phyloP scores from a whole-genome alignment of 768 basidiomycete species.

The Trametopsis cervina region DNA sequence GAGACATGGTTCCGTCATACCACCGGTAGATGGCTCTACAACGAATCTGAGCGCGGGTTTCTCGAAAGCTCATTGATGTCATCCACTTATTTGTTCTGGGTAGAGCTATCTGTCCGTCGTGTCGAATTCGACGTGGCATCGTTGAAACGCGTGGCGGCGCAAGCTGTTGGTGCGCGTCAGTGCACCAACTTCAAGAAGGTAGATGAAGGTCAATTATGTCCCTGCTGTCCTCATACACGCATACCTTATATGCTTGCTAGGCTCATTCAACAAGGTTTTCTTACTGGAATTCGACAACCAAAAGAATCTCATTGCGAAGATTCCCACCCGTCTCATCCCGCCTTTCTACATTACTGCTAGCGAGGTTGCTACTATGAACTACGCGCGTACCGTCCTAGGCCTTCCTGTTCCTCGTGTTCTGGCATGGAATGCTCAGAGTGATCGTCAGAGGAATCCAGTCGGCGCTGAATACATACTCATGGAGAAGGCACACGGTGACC shows the following conservation, averaged over 20 bases:
- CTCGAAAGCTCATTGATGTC: background rate
- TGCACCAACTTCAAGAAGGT: constrained; percentile 8
- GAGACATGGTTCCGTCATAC: background rate
- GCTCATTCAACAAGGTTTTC: constrained; percentile 21
- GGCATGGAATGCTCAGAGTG: constrained; percentile 23
- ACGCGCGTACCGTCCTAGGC: constrained; percentile 29
- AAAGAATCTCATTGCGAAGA: constrained; percentile 33
- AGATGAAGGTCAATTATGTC: constrained; percentile 6
- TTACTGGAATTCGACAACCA: constrained; percentile 30
- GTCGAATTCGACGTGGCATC: constrained; percentile 11
- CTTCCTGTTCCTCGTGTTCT: constrained; percentile 37
- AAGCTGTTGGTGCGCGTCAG: constrained; percentile 7
- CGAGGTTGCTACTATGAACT: constrained; percentile 40
- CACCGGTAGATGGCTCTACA: background rate
- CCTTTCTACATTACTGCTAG: constrained; percentile 31
- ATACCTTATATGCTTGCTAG: background rate
- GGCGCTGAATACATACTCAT: constrained; percentile 40
- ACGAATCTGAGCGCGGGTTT: background rate
- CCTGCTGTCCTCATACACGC: background rate
- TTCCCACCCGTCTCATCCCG: constrained; percentile 34
- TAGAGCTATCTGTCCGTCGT: constrained; percentile 10
- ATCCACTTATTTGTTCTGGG: background rate
- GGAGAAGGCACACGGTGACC: constrained; percentile 25
- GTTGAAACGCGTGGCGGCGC: constrained; percentile 7
- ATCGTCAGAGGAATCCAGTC: constrained; percentile 30